Evolutionary conservation across 2,329 filamentous ascomycete genomes (phyloP).

Genomic region (Aspergillus aculeatus): DNA sequence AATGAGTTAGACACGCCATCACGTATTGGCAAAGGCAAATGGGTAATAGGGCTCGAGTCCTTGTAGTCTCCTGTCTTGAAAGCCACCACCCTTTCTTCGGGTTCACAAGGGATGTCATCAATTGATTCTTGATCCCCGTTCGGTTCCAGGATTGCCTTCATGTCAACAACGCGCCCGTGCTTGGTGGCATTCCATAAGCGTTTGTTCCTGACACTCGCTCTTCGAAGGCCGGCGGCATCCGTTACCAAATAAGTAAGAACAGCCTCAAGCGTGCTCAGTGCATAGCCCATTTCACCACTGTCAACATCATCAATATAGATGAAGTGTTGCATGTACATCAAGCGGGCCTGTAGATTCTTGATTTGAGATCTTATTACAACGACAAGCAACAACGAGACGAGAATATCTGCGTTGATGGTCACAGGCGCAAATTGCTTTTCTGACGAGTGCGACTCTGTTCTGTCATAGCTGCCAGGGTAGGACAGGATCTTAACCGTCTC

Average conservation of each 20-base stretch:
- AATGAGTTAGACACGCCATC: constrained; percentile 22
- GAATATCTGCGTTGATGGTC: constrained; percentile 80
- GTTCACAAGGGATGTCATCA: constrained; percentile 42
- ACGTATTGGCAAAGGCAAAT: constrained; percentile 24
- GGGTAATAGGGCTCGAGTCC: constrained; percentile 22
- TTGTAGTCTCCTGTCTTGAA: constrained; percentile 40
- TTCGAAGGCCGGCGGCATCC: constrained; percentile 77
- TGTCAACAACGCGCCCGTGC: constrained; percentile 70
- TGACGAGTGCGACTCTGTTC: constrained; percentile 40
- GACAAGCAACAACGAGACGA: constrained; percentile 86
- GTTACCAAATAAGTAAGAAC: constrained; percentile 83
- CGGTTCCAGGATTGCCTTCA: constrained; percentile 78
- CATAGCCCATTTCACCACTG: constrained; percentile 92
- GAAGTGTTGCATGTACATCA: constrained; percentile 95
- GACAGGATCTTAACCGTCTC: constrained; percentile 83
- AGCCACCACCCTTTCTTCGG: constrained; percentile 28
- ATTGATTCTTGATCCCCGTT: constrained; percentile 48
- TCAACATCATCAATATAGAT: constrained; percentile 98
- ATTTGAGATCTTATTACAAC: constrained; percentile 91
- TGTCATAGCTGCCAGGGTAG: constrained; percentile 52
- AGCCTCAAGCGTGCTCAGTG: constrained; percentile 91
- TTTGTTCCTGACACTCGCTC: constrained; percentile 81
- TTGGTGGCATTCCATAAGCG: constrained; percentile 83
- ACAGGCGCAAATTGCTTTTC: constrained; percentile 57
- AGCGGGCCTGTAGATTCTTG: constrained; percentile 78